A percentile compares a stretch with the other conserved stretches of the same genome.
Evolutionary conservation across 768 basidiomycete species (phyloP).

Genomic region (Leccinum variicolor): DNA sequence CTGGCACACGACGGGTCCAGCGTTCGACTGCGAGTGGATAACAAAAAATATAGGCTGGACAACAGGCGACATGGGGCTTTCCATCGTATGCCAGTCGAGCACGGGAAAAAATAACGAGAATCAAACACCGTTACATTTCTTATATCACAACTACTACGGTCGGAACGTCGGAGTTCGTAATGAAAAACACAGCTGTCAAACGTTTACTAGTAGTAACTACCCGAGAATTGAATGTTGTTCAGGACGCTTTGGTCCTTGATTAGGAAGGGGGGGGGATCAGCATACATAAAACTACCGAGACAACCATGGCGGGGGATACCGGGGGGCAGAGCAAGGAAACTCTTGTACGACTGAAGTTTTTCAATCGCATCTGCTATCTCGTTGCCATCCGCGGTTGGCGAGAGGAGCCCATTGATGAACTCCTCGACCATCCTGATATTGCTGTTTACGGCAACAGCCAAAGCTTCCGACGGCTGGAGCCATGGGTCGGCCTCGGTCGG

Average conservation of each 20-base stretch:
- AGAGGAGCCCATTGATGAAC: not conserved
- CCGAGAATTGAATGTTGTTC: not conserved
- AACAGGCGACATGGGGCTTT: not conserved
- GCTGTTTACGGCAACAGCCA: not conserved
- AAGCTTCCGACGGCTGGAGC: not conserved
- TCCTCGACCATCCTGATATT: not conserved
- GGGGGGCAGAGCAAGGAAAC: not conserved
- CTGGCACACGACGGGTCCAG: not conserved
- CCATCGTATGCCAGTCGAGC: not conserved
- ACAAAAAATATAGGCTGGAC: not conserved
- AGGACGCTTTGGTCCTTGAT: not conserved
- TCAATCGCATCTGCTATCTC: not conserved
- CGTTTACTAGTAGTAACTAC: not conserved
- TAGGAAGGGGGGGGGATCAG: not conserved
- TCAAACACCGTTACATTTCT: not conserved
- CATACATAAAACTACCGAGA: not conserved
- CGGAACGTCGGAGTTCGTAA: not conserved
- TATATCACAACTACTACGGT: not conserved
- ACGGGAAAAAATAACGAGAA: too few relatives aligned
- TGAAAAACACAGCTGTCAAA: not conserved
- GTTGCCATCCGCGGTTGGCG: not conserved
- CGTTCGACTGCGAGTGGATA: not conserved
- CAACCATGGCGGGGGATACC: not conserved
- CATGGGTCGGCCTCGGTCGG: not conserved
- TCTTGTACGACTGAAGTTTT: not conserved